Base-by-base conservation (phyloP, 345 rosid species). In the Acer saccharum region DNA sequence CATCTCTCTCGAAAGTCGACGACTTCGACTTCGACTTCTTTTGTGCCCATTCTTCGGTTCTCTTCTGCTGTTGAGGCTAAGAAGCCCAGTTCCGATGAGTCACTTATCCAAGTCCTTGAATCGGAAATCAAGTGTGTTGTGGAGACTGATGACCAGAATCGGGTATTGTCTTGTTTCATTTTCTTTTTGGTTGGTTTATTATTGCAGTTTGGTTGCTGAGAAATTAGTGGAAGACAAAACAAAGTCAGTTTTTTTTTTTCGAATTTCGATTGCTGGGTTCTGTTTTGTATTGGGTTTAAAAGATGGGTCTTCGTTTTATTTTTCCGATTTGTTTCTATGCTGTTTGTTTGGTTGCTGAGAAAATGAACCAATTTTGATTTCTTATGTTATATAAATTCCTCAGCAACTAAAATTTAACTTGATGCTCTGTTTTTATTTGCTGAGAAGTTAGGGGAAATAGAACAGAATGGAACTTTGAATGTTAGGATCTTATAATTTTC, bases 81-180 rank as follows among this genome's bases (percentile, higher is more conserved):
- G 63, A 85, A 80, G 71, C 77, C 83, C 65, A 58, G 83, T 17
- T 75, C 93, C 16, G 86, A 79, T 14, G 93, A 89, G 83, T 79
- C 87, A 18, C 93, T 95, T 63, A 84, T 90, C 73, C 88, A 85
- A 18, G 84, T 87, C 44, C 78, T 95, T 27, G 93, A 92, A 14
- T 77, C 88, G 5, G 99, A 92, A 87, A 90, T 93, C 77, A 79
- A 86, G 80, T 83, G 83, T 69, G 89, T 94, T 52, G 81, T 81
- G 84, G 91, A 92, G 81, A 75, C 86, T 39, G 97, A 89, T 73
- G 90, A 87, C 35, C 81, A 87, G 58, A 81, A 83, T 17, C 84
- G 82, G 85, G 98, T 95, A 27, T 25, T 10, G 0, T 3, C 75
- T 35, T 52, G 18, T 39, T 62, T 44, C 29, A n/a, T 69, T 55